Conservation (phyloP, 352 stramenopile species). For the Phytopythium vexans region DNA sequence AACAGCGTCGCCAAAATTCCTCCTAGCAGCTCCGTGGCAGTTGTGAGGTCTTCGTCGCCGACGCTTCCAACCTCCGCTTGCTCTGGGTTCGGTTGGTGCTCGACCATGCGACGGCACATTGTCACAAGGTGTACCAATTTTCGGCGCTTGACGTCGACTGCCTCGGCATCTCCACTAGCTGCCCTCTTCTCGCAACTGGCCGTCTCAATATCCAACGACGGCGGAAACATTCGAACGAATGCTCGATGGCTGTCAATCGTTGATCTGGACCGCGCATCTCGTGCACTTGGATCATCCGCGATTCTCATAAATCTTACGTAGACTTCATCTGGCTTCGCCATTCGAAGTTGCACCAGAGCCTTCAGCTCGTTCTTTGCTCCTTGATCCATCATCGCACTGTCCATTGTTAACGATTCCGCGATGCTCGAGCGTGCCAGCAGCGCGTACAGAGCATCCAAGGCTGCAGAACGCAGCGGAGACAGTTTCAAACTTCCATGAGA, state of each 20-base stretch:
- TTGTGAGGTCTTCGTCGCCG: no score
- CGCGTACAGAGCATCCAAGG: constrained; percentile 40
- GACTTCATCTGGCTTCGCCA: no score
- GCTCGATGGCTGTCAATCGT: constrained; percentile 6
- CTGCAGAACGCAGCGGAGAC: constrained; percentile 23
- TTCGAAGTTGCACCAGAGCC: constrained; percentile 1
- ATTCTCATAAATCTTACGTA: no score
- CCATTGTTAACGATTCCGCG: constrained; percentile 9
- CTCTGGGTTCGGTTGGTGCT: no score
- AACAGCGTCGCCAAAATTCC: no score
- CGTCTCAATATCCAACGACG: neutral
- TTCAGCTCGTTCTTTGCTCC: constrained; percentile 7
- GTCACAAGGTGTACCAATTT: constrained; percentile 18
- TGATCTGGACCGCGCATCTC: constrained; percentile 6
- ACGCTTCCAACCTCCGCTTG: no score
- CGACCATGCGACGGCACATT: no score
- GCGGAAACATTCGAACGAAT: constrained; percentile 5
- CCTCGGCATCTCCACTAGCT: constrained; percentile 5
- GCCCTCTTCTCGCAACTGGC: constrained; percentile 24
- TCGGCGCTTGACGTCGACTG: constrained; percentile 15
- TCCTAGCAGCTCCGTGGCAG: no score
- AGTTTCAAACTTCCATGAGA: neutral
- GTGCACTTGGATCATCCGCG: no score
- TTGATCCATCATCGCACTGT: neutral
- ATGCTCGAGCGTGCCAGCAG: constrained; percentile 50